These are phyloP conservation scores for Beauveria scarabaeidicola DNA, from an alignment of 2,329 filamentous ascomycete species.

Conservation along the genomic window DNA sequence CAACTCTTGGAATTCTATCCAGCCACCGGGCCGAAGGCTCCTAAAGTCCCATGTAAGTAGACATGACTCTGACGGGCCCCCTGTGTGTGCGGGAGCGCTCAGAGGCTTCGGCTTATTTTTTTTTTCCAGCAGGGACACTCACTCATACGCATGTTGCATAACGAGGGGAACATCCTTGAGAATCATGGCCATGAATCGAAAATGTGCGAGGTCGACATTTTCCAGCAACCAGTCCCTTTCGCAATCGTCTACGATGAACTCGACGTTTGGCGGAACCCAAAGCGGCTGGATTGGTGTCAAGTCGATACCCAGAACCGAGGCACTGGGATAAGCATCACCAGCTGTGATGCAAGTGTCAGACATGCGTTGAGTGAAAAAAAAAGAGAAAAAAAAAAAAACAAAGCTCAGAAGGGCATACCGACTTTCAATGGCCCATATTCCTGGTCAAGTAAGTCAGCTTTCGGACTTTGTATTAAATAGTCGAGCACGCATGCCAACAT, in stretches of 20 bases:
- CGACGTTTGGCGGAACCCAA: slow-evolving; percentile 50
- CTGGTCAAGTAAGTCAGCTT: slow-evolving; percentile 16
- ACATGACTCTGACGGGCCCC: neutral
- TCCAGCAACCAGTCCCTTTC: slow-evolving; percentile 48
- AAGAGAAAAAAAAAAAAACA: neutral
- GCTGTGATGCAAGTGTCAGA: slow-evolving; percentile 17
- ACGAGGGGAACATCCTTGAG: slow-evolving; percentile 43
- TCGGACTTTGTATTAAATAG: no score
- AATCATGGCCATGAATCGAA: slow-evolving; percentile 38
- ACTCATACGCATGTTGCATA: slow-evolving; percentile 31
- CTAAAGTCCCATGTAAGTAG: neutral
- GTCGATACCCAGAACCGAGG: slow-evolving; percentile 33
- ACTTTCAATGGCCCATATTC: slow-evolving; percentile 47
- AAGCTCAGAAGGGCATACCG: slow-evolving; percentile 1
- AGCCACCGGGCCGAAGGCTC: slow-evolving; percentile 30
- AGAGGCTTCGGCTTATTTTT: no score
- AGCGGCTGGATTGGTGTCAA: slow-evolving; percentile 38
- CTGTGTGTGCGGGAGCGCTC: neutral
- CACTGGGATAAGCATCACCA: slow-evolving; percentile 33
- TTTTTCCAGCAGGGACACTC: slow-evolving; percentile 11
- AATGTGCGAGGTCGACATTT: slow-evolving; percentile 49
- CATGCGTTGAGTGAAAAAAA: neutral
- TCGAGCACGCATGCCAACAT: neutral
- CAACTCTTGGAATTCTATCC: slow-evolving; percentile 43
- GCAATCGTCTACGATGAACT: slow-evolving; percentile 54